These are phyloP conservation scores for Pseudocercospora fuligena DNA, from an alignment of 2,329 filamentous ascomycete genomes.

Conservation along the genomic window DNA sequence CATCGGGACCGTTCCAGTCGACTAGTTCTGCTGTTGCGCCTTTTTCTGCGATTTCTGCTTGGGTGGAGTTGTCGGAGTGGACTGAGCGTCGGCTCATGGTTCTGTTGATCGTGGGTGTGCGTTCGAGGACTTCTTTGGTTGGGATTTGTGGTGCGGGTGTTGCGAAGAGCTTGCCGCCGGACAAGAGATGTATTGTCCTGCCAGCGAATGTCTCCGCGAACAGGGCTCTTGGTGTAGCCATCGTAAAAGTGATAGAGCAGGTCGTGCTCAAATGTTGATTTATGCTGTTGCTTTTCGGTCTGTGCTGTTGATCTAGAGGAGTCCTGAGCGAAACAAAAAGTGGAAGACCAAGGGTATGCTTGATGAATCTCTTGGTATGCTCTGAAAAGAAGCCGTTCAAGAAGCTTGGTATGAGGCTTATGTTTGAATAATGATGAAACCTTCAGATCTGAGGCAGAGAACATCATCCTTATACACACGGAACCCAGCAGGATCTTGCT, in stretches of 20 bases:
- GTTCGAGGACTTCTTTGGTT: background rate
- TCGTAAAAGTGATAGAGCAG: background rate
- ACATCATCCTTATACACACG: background rate
- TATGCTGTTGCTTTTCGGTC: background rate
- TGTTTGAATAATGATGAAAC: background rate
- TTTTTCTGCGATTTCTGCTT: constrained; percentile 5
- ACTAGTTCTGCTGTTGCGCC: constrained; percentile 9
- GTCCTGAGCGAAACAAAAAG: background rate
- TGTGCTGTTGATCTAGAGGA: background rate
- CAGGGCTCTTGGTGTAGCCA: constrained; percentile 3
- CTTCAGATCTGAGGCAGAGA: background rate
- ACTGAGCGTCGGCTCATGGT: constrained; percentile 7
- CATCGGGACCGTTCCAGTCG: constrained; percentile 7
- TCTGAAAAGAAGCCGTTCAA: background rate
- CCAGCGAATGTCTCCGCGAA: constrained; percentile 17
- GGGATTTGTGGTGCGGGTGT: constrained; percentile 9
- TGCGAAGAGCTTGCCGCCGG: constrained; percentile 5
- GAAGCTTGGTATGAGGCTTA: constrained; percentile 1
- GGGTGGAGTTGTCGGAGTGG: background rate
- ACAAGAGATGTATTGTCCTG: constrained; percentile 11
- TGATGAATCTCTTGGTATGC: background rate
- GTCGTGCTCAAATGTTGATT: background rate
- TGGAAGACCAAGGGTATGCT: background rate
- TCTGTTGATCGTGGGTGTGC: background rate
- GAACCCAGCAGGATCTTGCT: background rate